Conservation (phyloP, 2,329 filamentous ascomycete genomes). For the Alternaria novae-zelandiae region DNA sequence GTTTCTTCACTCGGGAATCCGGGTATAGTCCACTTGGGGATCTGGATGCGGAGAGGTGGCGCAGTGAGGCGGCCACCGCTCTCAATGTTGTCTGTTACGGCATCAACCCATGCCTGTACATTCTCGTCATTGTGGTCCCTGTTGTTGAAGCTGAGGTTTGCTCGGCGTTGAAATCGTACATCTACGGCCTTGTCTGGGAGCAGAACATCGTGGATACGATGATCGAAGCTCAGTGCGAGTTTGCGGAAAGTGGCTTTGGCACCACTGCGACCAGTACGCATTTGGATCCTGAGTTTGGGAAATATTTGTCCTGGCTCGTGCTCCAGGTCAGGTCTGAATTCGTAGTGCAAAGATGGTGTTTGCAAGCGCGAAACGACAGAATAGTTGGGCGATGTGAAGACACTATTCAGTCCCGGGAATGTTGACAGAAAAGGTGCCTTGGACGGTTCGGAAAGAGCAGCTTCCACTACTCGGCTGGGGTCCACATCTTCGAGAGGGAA, state of each 20-base stretch:
- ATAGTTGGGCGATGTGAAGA: constrained; percentile 26
- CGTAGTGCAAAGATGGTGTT: constrained; percentile 28
- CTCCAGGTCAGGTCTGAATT: constrained; percentile 30
- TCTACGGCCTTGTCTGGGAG: constrained; percentile 40
- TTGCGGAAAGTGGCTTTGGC: constrained; percentile 23
- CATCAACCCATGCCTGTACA: constrained; percentile 24
- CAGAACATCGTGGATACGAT: constrained; percentile 35
- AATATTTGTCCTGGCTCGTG: constrained; percentile 21
- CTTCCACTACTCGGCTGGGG: constrained; percentile 2
- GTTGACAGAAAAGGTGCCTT: constrained; percentile 22
- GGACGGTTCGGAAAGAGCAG: not conserved
- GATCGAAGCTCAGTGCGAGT: constrained; percentile 28
- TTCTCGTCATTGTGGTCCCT: constrained; percentile 13
- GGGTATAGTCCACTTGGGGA: constrained; percentile 40
- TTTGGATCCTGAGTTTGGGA: constrained; percentile 32
- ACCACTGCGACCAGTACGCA: constrained; percentile 22
- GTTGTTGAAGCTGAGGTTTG: constrained; percentile 20
- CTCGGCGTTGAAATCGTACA: constrained; percentile 31
- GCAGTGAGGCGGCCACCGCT: constrained; percentile 39
- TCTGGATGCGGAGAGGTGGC: constrained; percentile 30
- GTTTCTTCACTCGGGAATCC: constrained; percentile 16
- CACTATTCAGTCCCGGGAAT: constrained; percentile 28
- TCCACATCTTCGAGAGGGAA: constrained; percentile 22
- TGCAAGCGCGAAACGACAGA: constrained; percentile 8
- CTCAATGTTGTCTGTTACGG: constrained; percentile 31